phyloP scores from a whole-genome alignment of 352 stramenopile genomes.

The Pythium pyrilobum region DNA sequence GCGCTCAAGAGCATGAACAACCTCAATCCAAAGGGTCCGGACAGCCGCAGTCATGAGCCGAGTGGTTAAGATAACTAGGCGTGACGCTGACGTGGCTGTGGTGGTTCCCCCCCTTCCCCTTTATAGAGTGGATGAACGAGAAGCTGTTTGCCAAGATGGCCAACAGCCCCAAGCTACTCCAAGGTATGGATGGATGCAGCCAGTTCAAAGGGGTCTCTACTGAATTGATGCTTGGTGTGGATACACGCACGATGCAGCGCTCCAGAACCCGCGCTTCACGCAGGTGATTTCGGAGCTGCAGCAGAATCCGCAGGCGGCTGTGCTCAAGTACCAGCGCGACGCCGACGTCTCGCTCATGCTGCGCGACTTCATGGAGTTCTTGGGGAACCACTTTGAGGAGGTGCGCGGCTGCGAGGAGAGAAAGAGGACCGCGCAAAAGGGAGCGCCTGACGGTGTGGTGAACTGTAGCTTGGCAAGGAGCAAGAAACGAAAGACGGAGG shows the following conservation, averaged over 20 bases:
- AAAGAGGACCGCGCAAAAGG: no score
- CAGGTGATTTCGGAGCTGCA: conserved; percentile 69
- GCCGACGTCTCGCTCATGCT: conserved; percentile 52
- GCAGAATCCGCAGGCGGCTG: conserved; percentile 41
- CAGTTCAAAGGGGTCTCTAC: no score
- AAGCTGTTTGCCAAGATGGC: conserved; percentile 66
- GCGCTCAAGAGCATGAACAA: conserved; percentile 55
- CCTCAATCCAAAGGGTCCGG: conserved; percentile 54
- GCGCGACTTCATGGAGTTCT: conserved; percentile 64
- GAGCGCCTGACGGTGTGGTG: no score
- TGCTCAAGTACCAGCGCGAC: conserved; percentile 70
- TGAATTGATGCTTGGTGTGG: not conserved
- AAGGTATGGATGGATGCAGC: no score
- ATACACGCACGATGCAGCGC: conserved; percentile 19
- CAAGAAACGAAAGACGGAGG: conserved; percentile 1
- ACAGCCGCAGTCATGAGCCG: not conserved
- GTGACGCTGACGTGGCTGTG: no score
- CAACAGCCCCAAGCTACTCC: conserved; percentile 42
- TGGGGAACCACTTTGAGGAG: conserved; percentile 73
- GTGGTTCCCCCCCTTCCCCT: no score
- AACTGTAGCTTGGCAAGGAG: conserved; percentile 37
- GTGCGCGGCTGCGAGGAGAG: no score
- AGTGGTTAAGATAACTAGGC: no score
- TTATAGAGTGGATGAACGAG: conserved; percentile 71
- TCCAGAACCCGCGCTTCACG: conserved; percentile 66